Evolutionary conservation across 768 basidiomycete genomes (phyloP).

Genomic region (Macrolepiota albuminosa): DNA sequence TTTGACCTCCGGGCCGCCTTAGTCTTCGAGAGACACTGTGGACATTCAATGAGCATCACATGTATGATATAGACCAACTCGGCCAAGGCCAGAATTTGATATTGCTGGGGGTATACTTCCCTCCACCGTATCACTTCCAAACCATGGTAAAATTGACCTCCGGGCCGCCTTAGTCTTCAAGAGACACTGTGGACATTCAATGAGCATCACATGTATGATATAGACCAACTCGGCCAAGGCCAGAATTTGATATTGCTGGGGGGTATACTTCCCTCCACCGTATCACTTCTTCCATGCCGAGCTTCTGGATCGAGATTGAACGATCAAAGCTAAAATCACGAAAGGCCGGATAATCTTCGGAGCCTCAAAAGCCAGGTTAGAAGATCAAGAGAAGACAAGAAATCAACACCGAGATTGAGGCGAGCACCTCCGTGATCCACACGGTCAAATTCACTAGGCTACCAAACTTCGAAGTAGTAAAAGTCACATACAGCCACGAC

Average conservation of each 20-base stretch:
- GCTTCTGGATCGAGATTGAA: background rate
- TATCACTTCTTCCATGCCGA: background rate
- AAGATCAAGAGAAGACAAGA: background rate
- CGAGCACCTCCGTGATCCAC: background rate
- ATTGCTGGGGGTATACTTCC: background rate
- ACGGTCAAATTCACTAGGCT: too few species aligned
- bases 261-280: background rate
- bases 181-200: background rate
- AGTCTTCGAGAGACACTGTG: background rate
- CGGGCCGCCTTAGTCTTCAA: background rate
- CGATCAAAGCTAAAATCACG: background rate
- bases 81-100: background rate
- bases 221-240: background rate
- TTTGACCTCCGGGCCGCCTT: background rate
- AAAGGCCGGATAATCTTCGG: background rate
- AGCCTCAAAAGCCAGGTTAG: background rate
- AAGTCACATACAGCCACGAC: background rate
- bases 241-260: background rate
- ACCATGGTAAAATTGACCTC: background rate
- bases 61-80: slow-evolving; percentile 1
- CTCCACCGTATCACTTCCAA: background rate
- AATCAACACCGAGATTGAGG: background rate
- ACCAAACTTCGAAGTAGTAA: background rate
- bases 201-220: slow-evolving; percentile 9
- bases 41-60: slow-evolving; percentile 5